Evolutionary conservation across 805 yeast species (phyloP).

Genomic region (Wickerhamiella kurtzmanii): DNA sequence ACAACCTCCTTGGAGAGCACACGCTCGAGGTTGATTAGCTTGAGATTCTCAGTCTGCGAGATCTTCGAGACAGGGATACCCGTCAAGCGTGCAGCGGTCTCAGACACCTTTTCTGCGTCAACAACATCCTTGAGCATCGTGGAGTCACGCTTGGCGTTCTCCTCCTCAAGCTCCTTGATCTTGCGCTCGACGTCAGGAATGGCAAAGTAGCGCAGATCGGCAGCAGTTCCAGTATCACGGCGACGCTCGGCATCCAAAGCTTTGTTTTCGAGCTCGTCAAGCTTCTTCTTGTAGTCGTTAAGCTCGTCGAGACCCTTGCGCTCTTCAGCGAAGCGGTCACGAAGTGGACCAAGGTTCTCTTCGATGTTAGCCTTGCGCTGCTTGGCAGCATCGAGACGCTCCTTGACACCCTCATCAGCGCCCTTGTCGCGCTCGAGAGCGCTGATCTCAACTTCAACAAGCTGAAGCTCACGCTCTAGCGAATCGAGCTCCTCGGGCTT

Average conservation of each 20-base stretch:
- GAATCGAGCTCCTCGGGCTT: slow-evolving; percentile 94
- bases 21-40: slow-evolving; percentile 87
- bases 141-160: slow-evolving; percentile 53
- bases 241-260: slow-evolving; percentile 96
- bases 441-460: slow-evolving; percentile 88
- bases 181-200: slow-evolving; percentile 79
- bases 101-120: slow-evolving; percentile 84
- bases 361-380: slow-evolving; percentile 70
- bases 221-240: slow-evolving; percentile 85
- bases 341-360: slow-evolving; percentile 72
- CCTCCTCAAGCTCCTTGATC: slow-evolving; percentile 62
- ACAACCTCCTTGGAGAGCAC: slow-evolving; percentile 73
- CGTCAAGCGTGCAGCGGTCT: slow-evolving; percentile 89
- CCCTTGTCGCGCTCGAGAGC: slow-evolving; percentile 94
- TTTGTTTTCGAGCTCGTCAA: slow-evolving; percentile 85
- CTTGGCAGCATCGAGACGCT: slow-evolving; percentile 66
- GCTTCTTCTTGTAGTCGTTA: slow-evolving; percentile 73
- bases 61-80: slow-evolving; percentile 93
- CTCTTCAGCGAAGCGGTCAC: slow-evolving; percentile 75
- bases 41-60: slow-evolving; percentile 88
- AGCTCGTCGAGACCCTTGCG: slow-evolving; percentile 84
- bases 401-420: slow-evolving; percentile 69
- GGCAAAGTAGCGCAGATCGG: slow-evolving; percentile 93
- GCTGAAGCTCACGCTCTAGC: slow-evolving; percentile 81
- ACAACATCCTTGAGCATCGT: slow-evolving; percentile 79